Evolutionary conservation across 2,329 filamentous ascomycete genomes (phyloP).

Genomic region (Chaetomium olivaceum): DNA sequence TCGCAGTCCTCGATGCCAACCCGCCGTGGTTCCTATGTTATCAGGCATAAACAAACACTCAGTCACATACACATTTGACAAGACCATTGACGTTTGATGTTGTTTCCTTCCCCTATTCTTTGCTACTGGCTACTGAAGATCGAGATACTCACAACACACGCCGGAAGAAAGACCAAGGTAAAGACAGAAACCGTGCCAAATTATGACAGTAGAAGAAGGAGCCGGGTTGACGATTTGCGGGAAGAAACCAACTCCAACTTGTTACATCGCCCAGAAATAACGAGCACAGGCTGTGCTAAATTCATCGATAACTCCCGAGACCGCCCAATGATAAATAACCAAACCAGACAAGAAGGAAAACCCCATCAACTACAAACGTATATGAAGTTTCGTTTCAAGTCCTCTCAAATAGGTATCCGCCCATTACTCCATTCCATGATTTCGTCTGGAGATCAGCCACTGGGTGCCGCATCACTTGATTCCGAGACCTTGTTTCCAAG

Average conservation of each 20-base stretch:
- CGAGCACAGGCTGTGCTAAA: background rate
- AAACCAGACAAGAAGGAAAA: background rate
- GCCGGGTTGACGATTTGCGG: background rate
- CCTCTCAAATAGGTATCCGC: slow-evolving; percentile 21
- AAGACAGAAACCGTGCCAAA: background rate
- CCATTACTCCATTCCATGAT: slow-evolving; percentile 15
- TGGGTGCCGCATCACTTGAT: background rate
- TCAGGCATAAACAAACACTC: too few species aligned
- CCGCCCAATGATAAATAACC: background rate
- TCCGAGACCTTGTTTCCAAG: background rate
- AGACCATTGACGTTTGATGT: too few species aligned
- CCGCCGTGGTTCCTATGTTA: too few species aligned
- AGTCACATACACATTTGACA: too few species aligned
- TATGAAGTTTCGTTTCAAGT: background rate
- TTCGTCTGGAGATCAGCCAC: background rate
- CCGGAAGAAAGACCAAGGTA: background rate
- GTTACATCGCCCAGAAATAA: background rate
- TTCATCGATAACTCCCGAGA: background rate
- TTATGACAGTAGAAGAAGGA: background rate
- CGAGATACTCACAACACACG: background rate
- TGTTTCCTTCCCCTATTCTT: background rate
- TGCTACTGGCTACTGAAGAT: background rate
- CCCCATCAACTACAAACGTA: background rate
- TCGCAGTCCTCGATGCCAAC: too few species aligned
- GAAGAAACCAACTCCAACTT: background rate